Evolutionary conservation across 73 alveolate genomes (phyloP).

Genomic region (Uronychia binucleata): DNA sequence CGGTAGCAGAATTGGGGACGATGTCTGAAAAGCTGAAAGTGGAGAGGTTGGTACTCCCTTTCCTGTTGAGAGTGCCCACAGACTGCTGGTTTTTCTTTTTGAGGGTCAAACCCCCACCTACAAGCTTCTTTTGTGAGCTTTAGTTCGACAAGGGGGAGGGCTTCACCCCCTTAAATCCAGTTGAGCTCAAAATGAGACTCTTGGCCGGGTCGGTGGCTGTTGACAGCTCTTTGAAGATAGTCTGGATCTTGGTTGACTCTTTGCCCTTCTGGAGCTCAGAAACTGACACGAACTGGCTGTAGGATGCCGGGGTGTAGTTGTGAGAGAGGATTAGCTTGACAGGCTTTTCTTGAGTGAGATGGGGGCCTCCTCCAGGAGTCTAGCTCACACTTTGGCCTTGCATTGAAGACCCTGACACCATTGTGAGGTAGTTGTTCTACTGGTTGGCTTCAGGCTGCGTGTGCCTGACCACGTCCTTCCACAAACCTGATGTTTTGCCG

Average conservation of each 20-base stretch:
- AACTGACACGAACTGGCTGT: neutral
- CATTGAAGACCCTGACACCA: no score
- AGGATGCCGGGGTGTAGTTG: neutral
- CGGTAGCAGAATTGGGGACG: no score
- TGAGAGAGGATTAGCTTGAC: neutral
- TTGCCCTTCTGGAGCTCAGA: neutral
- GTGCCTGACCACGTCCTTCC: no score
- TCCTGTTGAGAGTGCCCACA: no score
- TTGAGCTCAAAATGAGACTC: neutral
- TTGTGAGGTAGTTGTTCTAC: no score
- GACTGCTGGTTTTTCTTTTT: no score
- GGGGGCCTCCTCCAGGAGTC: no score
- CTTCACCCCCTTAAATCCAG: neutral
- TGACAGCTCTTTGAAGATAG: neutral
- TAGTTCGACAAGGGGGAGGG: neutral
- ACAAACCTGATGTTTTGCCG: no score
- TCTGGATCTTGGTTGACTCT: neutral
- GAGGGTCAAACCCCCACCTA: no score
- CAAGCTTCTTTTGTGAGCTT: neutral
- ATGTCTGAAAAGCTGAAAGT: no score
- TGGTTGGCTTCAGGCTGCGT: no score
- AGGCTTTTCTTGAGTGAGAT: neutral
- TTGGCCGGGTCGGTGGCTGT: neutral
- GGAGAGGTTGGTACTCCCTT: no score
- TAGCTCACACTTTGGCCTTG: neutral